Conservation (phyloP, 208 protist genomes). For the Lotmaria passim region DNA sequence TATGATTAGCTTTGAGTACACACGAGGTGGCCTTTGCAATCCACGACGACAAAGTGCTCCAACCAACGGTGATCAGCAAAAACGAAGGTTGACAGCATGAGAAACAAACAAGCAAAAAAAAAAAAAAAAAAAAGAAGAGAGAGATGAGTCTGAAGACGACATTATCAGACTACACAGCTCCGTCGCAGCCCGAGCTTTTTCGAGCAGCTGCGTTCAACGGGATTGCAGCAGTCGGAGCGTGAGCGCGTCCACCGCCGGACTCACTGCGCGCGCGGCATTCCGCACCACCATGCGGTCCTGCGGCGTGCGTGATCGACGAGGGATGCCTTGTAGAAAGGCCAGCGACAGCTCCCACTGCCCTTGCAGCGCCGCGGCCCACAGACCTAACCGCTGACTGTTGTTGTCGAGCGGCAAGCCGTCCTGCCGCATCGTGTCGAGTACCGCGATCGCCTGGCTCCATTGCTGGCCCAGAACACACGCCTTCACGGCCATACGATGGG, state of each 20-base stretch:
- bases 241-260: constrained; percentile 60
- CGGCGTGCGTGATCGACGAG: constrained; percentile 46
- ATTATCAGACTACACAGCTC: no score
- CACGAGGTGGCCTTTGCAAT: no score
- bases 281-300: constrained; percentile 80
- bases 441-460: constrained; percentile 51
- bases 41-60: no score
- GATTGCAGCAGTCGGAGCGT: constrained; percentile 68
- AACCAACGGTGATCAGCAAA: no score
- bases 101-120: no score
- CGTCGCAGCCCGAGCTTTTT: no score
- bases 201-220: constrained; percentile 1
- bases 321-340: constrained; percentile 53
- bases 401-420: constrained; percentile 79
- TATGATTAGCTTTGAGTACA: no score
- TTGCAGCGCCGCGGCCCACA: constrained; percentile 74
- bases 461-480: constrained; percentile 55
- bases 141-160: no score
- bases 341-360: constrained; percentile 79
- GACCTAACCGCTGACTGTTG: constrained; percentile 65
- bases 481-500: constrained; percentile 73
- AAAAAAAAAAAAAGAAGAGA: no score
- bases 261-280: constrained; percentile 47
- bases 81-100: no score
- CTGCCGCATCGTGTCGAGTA: constrained; percentile 64